Percentiles rank a stretch among this genome's conserved stretches.
Conservation (phyloP, 2,329 filamentous ascomycete genomes). For the Xylaria sp. region DNA sequence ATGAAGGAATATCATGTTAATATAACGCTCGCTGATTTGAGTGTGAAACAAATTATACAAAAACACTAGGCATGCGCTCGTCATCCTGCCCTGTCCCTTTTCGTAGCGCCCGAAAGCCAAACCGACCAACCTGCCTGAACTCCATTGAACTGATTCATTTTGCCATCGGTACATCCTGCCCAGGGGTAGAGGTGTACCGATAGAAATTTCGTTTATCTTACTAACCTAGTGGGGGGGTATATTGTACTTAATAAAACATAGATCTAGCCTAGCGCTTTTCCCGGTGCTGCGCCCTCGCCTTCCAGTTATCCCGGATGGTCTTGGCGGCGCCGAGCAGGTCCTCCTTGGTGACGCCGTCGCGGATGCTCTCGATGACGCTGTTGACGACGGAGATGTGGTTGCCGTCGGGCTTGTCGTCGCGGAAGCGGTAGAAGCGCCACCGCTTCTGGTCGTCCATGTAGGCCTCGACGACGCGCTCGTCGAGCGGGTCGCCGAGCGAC, state of each 20-base stretch:
- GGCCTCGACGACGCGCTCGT: slow-evolving; percentile 91
- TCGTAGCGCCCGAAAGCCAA: slow-evolving; percentile 4
- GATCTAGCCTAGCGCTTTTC: no score
- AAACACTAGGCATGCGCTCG: slow-evolving; percentile 14
- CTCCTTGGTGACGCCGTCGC: slow-evolving; percentile 82
- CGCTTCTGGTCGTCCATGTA: slow-evolving; percentile 77
- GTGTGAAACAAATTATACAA: neutral
- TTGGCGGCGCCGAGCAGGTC: slow-evolving; percentile 78
- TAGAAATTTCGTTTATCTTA: slow-evolving; percentile 1
- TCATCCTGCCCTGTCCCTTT: slow-evolving; percentile 12
- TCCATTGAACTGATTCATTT: slow-evolving; percentile 15
- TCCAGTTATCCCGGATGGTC: slow-evolving; percentile 83
- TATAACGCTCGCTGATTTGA: neutral
- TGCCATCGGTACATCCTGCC: neutral
- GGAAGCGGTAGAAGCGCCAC: slow-evolving; percentile 90
- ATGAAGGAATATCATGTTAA: neutral
- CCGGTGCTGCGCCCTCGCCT: slow-evolving; percentile 62
- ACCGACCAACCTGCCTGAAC: slow-evolving; percentile 27
- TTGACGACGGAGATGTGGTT: slow-evolving; percentile 88
- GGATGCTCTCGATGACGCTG: slow-evolving; percentile 90
- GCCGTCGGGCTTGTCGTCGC: slow-evolving; percentile 90
- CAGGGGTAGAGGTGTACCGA: neutral
- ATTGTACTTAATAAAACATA: no score
- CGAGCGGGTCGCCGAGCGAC: slow-evolving; percentile 75
- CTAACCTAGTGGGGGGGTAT: slow-evolving; percentile 10